Conservation (phyloP, 1,284 basidiomycete species). For the Pseudomicrostroma phylloplanum region DNA sequence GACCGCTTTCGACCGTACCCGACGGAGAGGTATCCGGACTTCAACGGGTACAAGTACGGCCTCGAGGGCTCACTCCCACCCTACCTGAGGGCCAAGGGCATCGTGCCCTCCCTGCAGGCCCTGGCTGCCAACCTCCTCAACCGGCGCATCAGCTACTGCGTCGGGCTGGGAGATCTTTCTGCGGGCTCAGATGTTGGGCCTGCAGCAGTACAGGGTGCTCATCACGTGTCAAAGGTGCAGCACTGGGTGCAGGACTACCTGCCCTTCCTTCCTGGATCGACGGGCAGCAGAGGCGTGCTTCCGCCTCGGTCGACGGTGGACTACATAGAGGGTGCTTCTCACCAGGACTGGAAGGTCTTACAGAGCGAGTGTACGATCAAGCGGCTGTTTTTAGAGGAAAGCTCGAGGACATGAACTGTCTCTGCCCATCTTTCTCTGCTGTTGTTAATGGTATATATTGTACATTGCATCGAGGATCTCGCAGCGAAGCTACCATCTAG, state of each 20-base stretch:
- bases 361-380: slow-evolving; percentile 15
- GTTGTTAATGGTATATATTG: too few relatives aligned
- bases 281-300: slow-evolving; percentile 14
- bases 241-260: slow-evolving; percentile 35
- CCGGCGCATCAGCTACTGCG: slow-evolving; percentile 28
- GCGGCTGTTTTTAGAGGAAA: too few relatives aligned
- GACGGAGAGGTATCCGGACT: slow-evolving; percentile 15
- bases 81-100: slow-evolving; percentile 16
- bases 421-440: too few relatives aligned
- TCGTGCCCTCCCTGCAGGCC: neutral
- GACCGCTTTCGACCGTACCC: slow-evolving; percentile 21
- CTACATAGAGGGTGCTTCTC: slow-evolving; percentile 23
- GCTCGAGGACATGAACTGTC: too few relatives aligned
- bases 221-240: slow-evolving; percentile 36
- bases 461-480: too few relatives aligned
- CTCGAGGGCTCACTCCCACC: slow-evolving; percentile 32
- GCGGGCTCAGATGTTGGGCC: slow-evolving; percentile 26
- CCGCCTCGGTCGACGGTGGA: slow-evolving; percentile 23
- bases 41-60: slow-evolving; percentile 43
- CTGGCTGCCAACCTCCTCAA: slow-evolving; percentile 3
- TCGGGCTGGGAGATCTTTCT: slow-evolving; percentile 26
- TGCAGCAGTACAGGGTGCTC: slow-evolving; percentile 30
- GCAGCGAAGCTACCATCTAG: slow-evolving; percentile 7
- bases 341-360: slow-evolving; percentile 33
- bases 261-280: slow-evolving; percentile 24